Evolutionary conservation across 371 early-diverging fungal species (phyloP).

Genomic region (Lichtheimia ornata): DNA sequence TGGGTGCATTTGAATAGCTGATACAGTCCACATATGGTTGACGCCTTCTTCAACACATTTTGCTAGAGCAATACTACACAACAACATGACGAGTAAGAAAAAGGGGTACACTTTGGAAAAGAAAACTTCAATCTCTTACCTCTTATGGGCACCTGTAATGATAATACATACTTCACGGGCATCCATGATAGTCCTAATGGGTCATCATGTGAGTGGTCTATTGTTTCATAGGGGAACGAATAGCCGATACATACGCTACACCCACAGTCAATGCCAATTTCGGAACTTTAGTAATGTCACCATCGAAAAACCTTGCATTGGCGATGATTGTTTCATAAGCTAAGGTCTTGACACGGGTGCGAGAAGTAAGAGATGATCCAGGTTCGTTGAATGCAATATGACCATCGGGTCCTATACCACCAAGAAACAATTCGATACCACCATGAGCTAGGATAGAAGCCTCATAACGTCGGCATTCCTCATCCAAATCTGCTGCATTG

Average conservation of each 20-base stretch:
- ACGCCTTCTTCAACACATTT: constrained; percentile 87
- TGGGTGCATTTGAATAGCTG: constrained; percentile 86
- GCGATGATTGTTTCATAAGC: constrained; percentile 92
- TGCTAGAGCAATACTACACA: constrained; percentile 62
- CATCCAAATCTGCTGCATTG: constrained; percentile 79
- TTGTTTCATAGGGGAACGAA: background rate
- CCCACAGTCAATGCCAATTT: constrained; percentile 89
- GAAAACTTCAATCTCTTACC: constrained; percentile 76
- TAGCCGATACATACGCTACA: constrained; percentile 62
- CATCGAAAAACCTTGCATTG: constrained; percentile 86
- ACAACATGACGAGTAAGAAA: constrained; percentile 24
- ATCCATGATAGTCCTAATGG: constrained; percentile 80
- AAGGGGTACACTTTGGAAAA: background rate
- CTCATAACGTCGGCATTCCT: constrained; percentile 80
- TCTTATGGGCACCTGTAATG: constrained; percentile 84
- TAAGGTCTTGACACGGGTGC: constrained; percentile 90
- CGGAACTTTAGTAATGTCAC: constrained; percentile 86
- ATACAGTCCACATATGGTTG: constrained; percentile 93
- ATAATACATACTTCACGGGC: constrained; percentile 85
- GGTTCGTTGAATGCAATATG: constrained; percentile 94
- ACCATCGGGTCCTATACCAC: constrained; percentile 89
- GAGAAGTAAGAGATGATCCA: constrained; percentile 82
- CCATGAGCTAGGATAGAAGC: constrained; percentile 76
- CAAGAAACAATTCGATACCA: constrained; percentile 83
- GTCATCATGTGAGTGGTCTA: background rate